Evolutionary conservation across 129 eudicot genomes (phyloP), one percentile per base, ranked within the genome.

Genomic region (Scalesia atractyloides): DNA sequence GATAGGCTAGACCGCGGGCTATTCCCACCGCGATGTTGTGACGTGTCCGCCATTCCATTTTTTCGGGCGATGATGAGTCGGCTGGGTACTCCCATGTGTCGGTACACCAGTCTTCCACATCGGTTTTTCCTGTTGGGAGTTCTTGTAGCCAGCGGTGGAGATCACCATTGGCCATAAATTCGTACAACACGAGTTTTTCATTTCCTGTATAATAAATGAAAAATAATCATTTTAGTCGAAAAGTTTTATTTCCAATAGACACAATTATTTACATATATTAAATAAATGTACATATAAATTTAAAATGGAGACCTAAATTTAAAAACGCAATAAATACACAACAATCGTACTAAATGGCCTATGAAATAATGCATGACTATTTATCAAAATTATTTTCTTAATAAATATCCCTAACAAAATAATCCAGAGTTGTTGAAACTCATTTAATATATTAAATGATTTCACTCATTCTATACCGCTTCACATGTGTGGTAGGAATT

Each of bases 1-100:
- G 97, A 61, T 86, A 95, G 15, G 99, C 97, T 2, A 95, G 84
- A n/a, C 97, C 99, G 22, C 99, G 97, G 7, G 99, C 97, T 54
- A 91, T 84, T 8, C 99, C 99, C 7, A 95, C 86, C 0, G 99
- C 99, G 12, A 95, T 91, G 43, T 85, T 86, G 84, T 95, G 99
- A 79, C 99, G 97, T 80, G 88, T 82, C 69, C 76, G 87, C 99
- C 99, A 95, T 34, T 88, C 96, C 69, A 85, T 24, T 58, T 86
- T 84, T 67, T 82, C 91, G 0, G 96, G 88, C 0, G 91, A 87
- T 1, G 77, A 39, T 4, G 61, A 43, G 70, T 84, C 87, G 0
- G 50, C 52, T 0, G 53, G 85, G 39, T 80, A 73, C 67, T 95
- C 96, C 99, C 99, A 95, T 30, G 94, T 88, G 87, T 95, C 99